phyloP scores from a whole-genome alignment of 176 grass and related monocot species.

The Triticum timopheevii region DNA sequence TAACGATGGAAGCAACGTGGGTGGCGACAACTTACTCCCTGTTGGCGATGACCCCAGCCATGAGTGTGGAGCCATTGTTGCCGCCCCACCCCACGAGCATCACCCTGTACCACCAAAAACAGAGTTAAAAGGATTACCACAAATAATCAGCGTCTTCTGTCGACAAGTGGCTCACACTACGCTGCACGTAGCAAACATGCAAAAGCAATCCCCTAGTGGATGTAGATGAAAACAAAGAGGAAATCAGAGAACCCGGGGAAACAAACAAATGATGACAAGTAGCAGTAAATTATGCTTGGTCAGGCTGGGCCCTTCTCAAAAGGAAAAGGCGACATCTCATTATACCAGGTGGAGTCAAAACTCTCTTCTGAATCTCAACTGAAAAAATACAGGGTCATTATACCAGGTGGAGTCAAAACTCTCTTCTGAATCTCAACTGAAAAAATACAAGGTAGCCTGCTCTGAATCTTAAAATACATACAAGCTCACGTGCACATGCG shows the following conservation, averaged over 20 bases:
- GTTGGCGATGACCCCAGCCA: slow-evolving; percentile 92
- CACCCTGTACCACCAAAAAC: slow-evolving; percentile 48
- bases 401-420: too few relatives aligned
- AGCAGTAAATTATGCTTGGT: not conserved
- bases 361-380: not conserved
- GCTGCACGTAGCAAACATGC: slow-evolving; percentile 23
- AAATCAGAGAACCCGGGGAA: not conserved
- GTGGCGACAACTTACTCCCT: slow-evolving; percentile 56
- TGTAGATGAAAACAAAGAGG: not conserved
- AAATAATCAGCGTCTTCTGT: not conserved
- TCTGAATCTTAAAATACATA: slow-evolving; percentile 2
- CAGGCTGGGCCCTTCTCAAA: not conserved
- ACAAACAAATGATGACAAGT: not conserved
- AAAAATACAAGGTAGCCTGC: not conserved
- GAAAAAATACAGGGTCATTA: not conserved
- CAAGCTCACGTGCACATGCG: slow-evolving; percentile 18
- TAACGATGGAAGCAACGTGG: not conserved
- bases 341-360: not conserved
- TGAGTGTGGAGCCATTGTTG: slow-evolving; percentile 94
- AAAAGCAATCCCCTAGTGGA: not conserved
- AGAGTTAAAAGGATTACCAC: not conserved
- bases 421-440: not conserved
- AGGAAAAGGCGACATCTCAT: not conserved
- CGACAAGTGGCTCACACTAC: slow-evolving; percentile 1
- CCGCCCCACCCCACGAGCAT: slow-evolving; percentile 97